Evolutionary conservation across 345 rosid species (phyloP).

Genomic region (Citrus glauca): DNA sequence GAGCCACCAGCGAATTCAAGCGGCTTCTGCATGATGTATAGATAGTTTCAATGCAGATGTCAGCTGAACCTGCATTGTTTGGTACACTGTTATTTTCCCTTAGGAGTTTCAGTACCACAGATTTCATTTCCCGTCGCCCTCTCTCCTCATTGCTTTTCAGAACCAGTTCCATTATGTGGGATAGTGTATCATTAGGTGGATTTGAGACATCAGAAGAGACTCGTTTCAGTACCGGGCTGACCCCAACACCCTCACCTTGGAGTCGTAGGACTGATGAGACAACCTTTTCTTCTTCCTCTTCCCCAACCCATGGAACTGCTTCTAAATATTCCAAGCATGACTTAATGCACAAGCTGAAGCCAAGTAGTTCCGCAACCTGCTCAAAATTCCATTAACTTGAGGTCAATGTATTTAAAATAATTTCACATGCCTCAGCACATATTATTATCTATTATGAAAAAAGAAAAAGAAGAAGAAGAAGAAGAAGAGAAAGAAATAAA

Average conservation of each 20-base stretch:
- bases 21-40: constrained; percentile 66
- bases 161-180: constrained; percentile 75
- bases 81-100: constrained; percentile 60
- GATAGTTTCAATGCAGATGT: constrained; percentile 63
- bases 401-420: constrained; percentile 2
- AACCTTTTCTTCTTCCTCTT: constrained; percentile 94
- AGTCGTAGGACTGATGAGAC: constrained; percentile 66
- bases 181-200: constrained; percentile 75
- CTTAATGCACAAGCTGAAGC: constrained; percentile 63
- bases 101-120: constrained; percentile 83
- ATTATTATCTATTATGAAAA: too few relatives aligned
- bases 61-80: constrained; percentile 37
- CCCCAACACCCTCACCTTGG: constrained; percentile 65
- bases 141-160: constrained; percentile 87
- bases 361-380: constrained; percentile 76
- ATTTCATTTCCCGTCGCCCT: constrained; percentile 90
- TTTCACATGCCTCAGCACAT: not conserved
- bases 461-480: too few relatives aligned
- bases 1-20: constrained; percentile 49
- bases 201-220: constrained; percentile 53
- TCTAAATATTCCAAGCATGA: constrained; percentile 91
- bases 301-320: constrained; percentile 99
- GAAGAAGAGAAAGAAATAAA: too few relatives aligned
- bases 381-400: not conserved
- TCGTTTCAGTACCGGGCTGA: constrained; percentile 71